Percentiles rank a stretch among this genome's conserved stretches.
phyloP scores from a whole-genome alignment of 1,284 basidiomycete species.

The Lignosus rhinocerotis region DNA sequence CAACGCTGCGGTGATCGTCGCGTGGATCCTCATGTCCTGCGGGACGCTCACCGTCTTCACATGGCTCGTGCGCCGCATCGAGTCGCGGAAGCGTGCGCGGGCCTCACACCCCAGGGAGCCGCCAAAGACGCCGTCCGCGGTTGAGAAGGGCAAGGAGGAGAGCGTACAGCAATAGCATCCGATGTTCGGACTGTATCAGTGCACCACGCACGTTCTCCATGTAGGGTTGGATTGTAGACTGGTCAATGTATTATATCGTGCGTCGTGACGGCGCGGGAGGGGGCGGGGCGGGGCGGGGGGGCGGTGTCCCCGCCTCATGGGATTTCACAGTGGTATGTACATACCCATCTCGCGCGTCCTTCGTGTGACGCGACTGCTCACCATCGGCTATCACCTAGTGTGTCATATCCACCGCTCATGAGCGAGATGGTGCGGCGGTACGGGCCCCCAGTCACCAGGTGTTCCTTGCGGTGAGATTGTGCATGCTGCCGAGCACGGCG shows the following conservation, averaged over 20 bases:
- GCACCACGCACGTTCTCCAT: neutral
- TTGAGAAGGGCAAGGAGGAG: conserved; percentile 10
- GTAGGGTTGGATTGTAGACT: neutral
- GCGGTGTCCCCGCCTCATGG: neutral
- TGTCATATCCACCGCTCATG: neutral
- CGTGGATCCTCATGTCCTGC: conserved; percentile 42
- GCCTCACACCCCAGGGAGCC: neutral
- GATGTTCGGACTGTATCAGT: neutral
- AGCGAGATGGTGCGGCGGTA: too few species aligned
- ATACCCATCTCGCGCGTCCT: neutral
- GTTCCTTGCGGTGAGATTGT: neutral
- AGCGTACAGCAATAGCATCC: neutral
- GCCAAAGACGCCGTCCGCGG: neutral
- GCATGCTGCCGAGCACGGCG: too few species aligned
- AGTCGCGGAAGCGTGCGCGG: conserved; percentile 3
- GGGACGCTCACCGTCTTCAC: conserved; percentile 43
- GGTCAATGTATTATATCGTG: neutral
- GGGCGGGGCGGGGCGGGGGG: too few species aligned
- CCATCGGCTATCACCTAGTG: neutral
- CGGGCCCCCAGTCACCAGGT: neutral
- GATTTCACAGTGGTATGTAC: neutral
- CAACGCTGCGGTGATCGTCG: conserved; percentile 48
- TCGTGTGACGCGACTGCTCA: neutral
- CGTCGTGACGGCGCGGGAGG: neutral
- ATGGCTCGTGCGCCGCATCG: conserved; percentile 37